Percentiles rank a stretch among this genome's conserved stretches.
Conservation (phyloP, 2,329 filamentous ascomycete genomes). For the Fusarium domesticum region DNA sequence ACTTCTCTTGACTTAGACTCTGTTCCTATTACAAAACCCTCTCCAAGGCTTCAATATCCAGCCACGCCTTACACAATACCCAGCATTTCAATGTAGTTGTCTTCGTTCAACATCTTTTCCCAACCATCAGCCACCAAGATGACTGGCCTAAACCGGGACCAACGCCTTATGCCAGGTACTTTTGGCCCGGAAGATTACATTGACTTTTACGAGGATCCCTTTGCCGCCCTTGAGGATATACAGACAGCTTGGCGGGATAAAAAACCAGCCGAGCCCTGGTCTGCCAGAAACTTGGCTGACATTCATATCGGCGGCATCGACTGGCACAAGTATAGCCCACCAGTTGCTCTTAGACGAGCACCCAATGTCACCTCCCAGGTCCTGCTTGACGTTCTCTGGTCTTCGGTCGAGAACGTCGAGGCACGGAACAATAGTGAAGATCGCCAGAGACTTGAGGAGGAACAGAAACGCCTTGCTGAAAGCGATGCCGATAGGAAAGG, state of each 20-base stretch:
- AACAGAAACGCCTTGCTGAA: slow-evolving; percentile 23
- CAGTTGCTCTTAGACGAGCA: slow-evolving; percentile 39
- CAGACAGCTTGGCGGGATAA: slow-evolving; percentile 26
- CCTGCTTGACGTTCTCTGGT: slow-evolving; percentile 40
- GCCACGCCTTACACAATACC: background rate
- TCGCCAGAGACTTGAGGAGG: slow-evolving; percentile 30
- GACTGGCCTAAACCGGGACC: slow-evolving; percentile 12
- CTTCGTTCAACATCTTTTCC: background rate
- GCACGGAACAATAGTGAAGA: slow-evolving; percentile 34
- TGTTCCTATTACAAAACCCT: background rate
- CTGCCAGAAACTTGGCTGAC: slow-evolving; percentile 19
- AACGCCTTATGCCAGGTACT: slow-evolving; percentile 29
- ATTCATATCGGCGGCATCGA: slow-evolving; percentile 34
- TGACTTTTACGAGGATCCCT: slow-evolving; percentile 31
- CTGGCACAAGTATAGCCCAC: slow-evolving; percentile 49
- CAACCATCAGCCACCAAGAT: slow-evolving; percentile 1
- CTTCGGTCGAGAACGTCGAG: slow-evolving; percentile 47
- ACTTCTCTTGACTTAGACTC: background rate
- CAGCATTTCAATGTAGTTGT: background rate
- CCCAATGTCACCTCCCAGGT: slow-evolving; percentile 40
- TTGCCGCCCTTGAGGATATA: slow-evolving; percentile 23
- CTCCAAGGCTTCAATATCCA: background rate
- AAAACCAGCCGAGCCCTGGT: slow-evolving; percentile 19
- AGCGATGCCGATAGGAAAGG: slow-evolving; percentile 25
- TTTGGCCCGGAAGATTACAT: slow-evolving; percentile 33